Percentiles rank a stretch among this genome's conserved stretches.
Conservation (phyloP, 768 basidiomycete species). For the Russula lepida region DNA sequence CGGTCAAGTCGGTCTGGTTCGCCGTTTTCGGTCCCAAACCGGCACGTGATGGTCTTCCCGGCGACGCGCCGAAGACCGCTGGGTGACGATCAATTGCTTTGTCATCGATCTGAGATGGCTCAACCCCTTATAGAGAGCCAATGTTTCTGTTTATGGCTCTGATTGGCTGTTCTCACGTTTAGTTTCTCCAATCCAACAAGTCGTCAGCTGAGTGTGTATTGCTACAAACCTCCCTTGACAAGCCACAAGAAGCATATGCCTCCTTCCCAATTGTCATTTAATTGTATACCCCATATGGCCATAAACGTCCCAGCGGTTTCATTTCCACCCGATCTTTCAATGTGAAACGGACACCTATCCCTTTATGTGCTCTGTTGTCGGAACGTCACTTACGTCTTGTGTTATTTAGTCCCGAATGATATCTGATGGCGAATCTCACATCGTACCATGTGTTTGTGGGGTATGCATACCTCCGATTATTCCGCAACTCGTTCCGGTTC, state of each 20-base stretch:
- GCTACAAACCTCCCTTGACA: not conserved
- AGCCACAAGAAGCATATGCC: not conserved
- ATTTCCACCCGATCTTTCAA: not conserved
- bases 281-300: not conserved
- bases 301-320: not conserved
- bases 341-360: not conserved
- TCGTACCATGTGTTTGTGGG: not conserved
- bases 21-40: too few relatives aligned
- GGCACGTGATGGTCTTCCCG: not conserved
- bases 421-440: conserved; percentile 1
- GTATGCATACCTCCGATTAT: not conserved
- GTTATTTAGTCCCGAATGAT: not conserved
- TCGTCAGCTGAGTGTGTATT: not conserved
- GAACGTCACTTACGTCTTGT: conserved; percentile 2
- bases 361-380: not conserved
- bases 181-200: not conserved
- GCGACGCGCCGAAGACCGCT: not conserved
- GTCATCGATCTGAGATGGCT: not conserved
- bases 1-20: too few relatives aligned
- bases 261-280: not conserved
- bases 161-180: conserved; percentile 1
- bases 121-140: conserved; percentile 1
- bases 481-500: conserved; percentile 11
- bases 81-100: not conserved
- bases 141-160: conserved; percentile 10